phyloP scores from a whole-genome alignment of 2,329 filamentous ascomycete genomes.

The Fusarium sp. region DNA sequence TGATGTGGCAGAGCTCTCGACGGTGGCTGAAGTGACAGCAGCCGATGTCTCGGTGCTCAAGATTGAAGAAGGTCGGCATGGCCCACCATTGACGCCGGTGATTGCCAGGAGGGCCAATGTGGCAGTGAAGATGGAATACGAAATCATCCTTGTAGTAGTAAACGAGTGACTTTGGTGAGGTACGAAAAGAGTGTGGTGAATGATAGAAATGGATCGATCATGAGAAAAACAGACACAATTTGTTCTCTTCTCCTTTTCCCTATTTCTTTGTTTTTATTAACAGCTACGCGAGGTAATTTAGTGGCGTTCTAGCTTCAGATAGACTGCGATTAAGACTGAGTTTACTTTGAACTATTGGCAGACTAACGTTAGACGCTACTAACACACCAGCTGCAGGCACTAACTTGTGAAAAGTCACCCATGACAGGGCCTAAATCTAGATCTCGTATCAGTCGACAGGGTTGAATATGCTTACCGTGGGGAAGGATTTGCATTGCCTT shows the following conservation, averaged over 20 bases:
- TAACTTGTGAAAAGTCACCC: too few species aligned
- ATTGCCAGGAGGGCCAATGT: background rate
- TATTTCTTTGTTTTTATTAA: background rate
- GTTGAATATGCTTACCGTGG: too few species aligned
- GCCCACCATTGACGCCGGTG: background rate
- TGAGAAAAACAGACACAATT: too few species aligned
- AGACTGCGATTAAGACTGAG: too few species aligned
- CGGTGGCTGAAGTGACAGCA: background rate
- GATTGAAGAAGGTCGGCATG: background rate
- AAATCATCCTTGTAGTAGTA: background rate
- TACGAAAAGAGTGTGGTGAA: background rate
- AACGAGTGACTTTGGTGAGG: background rate
- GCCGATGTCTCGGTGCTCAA: background rate
- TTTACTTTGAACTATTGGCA: too few species aligned
- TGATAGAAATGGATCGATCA: too few species aligned
- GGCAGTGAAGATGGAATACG: background rate
- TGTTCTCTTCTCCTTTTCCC: background rate
- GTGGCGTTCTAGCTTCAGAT: too few species aligned
- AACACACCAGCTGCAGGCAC: too few species aligned
- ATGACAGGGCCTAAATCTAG: too few species aligned
- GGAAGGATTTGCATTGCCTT: fast-evolving
- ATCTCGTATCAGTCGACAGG: too few species aligned
- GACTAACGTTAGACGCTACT: too few species aligned
- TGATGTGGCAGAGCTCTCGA: background rate
- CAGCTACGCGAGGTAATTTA: too few species aligned